phyloP scores from a whole-genome alignment of 345 rosid species.

The Raphanus sativus region DNA sequence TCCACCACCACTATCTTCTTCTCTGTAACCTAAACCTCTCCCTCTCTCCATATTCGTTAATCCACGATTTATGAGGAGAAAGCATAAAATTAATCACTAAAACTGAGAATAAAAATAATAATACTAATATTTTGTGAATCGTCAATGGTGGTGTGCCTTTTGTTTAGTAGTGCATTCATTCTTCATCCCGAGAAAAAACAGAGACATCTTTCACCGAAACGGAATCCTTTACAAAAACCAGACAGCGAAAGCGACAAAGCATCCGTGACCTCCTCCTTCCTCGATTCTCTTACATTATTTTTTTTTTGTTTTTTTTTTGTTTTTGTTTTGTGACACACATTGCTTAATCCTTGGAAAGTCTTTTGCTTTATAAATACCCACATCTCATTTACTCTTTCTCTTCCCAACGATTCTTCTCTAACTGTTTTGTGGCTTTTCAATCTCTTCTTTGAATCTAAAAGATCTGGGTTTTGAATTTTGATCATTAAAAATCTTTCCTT shows the following conservation, averaged over 20 bases:
- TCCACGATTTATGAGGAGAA: not conserved
- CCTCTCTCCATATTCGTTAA: not conserved
- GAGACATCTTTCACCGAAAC: not conserved
- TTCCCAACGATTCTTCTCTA: not conserved
- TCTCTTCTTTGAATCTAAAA: conserved; percentile 3
- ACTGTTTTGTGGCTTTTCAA: conserved; percentile 5
- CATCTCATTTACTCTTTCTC: conserved; percentile 22
- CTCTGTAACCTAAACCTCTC: not conserved
- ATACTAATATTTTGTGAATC: too few species aligned
- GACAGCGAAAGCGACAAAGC: not conserved
- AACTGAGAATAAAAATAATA: not conserved
- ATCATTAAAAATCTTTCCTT: not conserved
- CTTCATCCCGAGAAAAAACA: not conserved
- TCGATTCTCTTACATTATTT: not conserved
- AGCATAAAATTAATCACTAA: not conserved
- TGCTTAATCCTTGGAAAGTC: not conserved
- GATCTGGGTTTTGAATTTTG: conserved; percentile 2
- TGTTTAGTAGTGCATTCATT: not conserved
- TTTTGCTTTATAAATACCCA: conserved; percentile 22
- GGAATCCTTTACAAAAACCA: not conserved
- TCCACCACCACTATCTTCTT: not conserved
- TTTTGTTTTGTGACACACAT: not conserved
- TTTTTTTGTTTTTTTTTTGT: not conserved
- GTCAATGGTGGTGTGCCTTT: not conserved
- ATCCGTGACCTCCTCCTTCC: not conserved